Base-by-base conservation (phyloP, 108 stramenopile genomes). In the Bacterosira constricta region DNA sequence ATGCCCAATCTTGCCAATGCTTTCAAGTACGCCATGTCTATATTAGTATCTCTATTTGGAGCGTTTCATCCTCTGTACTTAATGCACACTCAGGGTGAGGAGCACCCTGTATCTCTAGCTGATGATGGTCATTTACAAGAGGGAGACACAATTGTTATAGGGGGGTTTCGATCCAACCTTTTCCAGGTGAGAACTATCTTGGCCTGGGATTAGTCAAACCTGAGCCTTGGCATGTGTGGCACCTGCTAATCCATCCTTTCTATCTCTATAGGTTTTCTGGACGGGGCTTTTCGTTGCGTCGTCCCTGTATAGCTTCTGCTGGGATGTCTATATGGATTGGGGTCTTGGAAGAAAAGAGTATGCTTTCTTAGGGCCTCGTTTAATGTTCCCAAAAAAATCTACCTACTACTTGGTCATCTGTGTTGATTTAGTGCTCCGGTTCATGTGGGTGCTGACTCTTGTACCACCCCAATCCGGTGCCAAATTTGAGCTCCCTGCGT, bases 291-390 rank as follows among this genome's bases (percentile, higher is more conserved):
- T 95, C 73, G 69, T 97, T 26, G 53, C 86, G 12, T 88, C 89
- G 8, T 90, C 91, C 2, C 65, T 94, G 9, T 97, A 96, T 69
- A 88, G 85, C 45, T 96, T 88, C 55, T 59, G 63, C 18, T 97
- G 95, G 95, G 97, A 97, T 66, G 94, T 97, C n/a, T 88, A 75
- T 63, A 94, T 96, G 91, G 97, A 97, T 85, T 97, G 97, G 86
- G 73, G 93, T 8, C 79, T 94, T 7, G 90, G 91, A 29, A 51
- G 81, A 44, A 81, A 26, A 29, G 59, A 85, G 41, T 83, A 86
- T 71, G 74, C 71, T n/a, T 93, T 86, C 69, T 73, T 97, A 26
- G 93, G 94, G 10, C 86, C 90, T 9, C 73, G 84, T 36, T 81
- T 95, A 26, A 97, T 97, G 97, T 96, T 84, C 74, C 92, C 92